Base-by-base conservation (phyloP, 768 basidiomycete genomes). In the Tulasnella sp. region DNA sequence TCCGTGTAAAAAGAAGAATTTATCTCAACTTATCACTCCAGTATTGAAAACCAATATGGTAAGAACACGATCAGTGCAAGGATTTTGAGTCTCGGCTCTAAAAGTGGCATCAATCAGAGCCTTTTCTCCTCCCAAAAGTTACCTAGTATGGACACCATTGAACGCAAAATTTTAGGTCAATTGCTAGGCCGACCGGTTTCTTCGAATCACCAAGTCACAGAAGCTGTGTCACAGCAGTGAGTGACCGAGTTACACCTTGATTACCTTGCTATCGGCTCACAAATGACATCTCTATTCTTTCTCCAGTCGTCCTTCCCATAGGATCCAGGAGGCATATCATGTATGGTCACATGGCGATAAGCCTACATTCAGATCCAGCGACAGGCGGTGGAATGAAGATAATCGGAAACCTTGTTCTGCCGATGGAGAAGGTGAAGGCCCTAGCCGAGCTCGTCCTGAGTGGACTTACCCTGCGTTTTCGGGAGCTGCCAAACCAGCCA, bases 11-110 rank as follows among this genome's bases (percentile, higher is more conserved):
- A 59, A 64, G 4, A 75, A 72, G 55, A 58, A 66, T 1, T 57
- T 81, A 4, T 81, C 83, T 3, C 67, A 70, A 9, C 88, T 88
- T 59, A 61, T 90, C 9, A 63, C 65, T 0, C 60, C 59, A 0
- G 68, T 76, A 4, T 58, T 67, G 34, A 64, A 66, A 44, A 65
- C 70, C 19, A 62, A 71, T 53, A 61, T 67, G 27, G 78, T 77
- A 58, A 49, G 69, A 31, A 1, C 27, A 25, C 9, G 22, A 27
- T n/a, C 53, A 22, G 67, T 70, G 19, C 27, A 20, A 31, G 2
- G 8, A 42, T 10, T 13, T 42, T 33, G 16, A 41, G 37, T 13
- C 25, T n/a, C 25, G 9, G 33, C 25, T 37, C 15, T 32, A 16
- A 6, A n/a, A 28, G 35, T 35, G 19, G 34, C 34, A 22, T 9